phyloP scores from a whole-genome alignment of 2,329 filamentous ascomycete species.

The Pseudogymnoascus sp. region DNA sequence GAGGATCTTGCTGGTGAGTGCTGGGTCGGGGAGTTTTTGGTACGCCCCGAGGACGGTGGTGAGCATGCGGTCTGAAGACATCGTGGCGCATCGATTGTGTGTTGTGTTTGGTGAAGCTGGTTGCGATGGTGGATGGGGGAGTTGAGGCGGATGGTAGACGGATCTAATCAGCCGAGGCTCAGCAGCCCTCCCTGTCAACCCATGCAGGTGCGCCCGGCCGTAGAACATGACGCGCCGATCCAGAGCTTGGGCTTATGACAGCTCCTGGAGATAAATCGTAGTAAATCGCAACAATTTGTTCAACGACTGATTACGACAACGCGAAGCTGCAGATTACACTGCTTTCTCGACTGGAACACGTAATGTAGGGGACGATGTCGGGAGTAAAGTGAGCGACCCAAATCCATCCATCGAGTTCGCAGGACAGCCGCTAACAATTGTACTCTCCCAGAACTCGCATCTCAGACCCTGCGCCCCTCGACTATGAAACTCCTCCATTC shows the following conservation, averaged over 20 bases:
- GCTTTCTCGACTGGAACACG: not conserved
- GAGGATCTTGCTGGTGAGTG: conserved; percentile 28
- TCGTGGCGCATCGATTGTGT: conserved; percentile 6
- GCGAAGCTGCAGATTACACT: not conserved
- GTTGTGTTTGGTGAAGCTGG: not conserved
- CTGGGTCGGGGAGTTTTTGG: conserved; percentile 22
- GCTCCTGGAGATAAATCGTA: not conserved
- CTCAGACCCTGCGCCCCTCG: conserved; percentile 29
- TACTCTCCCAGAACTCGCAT: conserved; percentile 18
- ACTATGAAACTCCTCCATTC: conserved; percentile 54
- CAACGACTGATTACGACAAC: not conserved
- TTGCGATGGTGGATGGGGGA: not conserved
- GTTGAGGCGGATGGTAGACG: not conserved
- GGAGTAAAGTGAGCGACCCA: not conserved
- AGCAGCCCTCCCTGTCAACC: not conserved
- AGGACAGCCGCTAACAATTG: not conserved
- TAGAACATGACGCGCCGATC: not conserved
- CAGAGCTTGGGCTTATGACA: not conserved
- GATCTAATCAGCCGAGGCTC: conserved; percentile 1
- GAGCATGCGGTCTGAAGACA: conserved; percentile 26
- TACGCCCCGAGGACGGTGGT: conserved; percentile 27
- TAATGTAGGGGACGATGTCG: not conserved
- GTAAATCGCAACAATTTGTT: not conserved
- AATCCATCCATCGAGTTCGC: not conserved
- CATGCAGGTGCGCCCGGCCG: not conserved